Evolutionary conservation across 2,329 filamentous ascomycete species (phyloP).

Genomic region (Colletotrichum liaoningense): DNA sequence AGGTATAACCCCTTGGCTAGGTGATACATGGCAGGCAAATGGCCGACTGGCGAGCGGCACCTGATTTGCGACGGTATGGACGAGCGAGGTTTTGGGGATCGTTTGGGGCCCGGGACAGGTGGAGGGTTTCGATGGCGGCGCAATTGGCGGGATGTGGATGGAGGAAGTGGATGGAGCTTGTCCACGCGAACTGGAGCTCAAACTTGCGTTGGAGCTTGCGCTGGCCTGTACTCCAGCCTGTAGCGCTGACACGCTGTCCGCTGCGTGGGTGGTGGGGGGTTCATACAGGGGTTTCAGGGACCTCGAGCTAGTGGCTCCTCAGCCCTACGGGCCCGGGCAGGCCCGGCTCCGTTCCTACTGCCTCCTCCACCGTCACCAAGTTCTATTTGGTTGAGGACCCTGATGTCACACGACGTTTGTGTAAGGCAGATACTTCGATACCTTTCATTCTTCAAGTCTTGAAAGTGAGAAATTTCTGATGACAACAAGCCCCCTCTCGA

Average conservation of each 20-base stretch:
- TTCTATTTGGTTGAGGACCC: neutral
- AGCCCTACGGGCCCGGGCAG: slow-evolving; percentile 17
- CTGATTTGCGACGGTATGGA: neutral
- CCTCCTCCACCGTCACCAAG: neutral
- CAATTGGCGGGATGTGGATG: slow-evolving; percentile 27
- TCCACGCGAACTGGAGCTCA: neutral
- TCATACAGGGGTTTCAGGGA: slow-evolving; percentile 25
- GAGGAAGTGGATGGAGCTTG: slow-evolving; percentile 21
- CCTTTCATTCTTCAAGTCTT: neutral
- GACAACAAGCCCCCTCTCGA: neutral
- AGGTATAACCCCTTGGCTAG: slow-evolving; percentile 94
- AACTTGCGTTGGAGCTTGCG: slow-evolving; percentile 20
- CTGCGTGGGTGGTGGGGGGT: slow-evolving; percentile 11
- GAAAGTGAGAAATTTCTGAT: neutral
- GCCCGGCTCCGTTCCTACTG: neutral
- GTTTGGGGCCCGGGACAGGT: slow-evolving; percentile 3
- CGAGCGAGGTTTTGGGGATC: neutral
- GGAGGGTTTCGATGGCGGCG: slow-evolving; percentile 24
- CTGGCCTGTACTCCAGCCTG: neutral
- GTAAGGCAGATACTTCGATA: too few species aligned
- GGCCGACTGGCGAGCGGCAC: slow-evolving; percentile 2
- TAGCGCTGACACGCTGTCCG: slow-evolving; percentile 30
- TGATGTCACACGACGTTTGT: neutral
- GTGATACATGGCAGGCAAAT: slow-evolving; percentile 80
- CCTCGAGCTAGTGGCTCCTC: slow-evolving; percentile 9